phyloP scores from a whole-genome alignment of 768 basidiomycete species.

The Gloeostereum incarnatum region DNA sequence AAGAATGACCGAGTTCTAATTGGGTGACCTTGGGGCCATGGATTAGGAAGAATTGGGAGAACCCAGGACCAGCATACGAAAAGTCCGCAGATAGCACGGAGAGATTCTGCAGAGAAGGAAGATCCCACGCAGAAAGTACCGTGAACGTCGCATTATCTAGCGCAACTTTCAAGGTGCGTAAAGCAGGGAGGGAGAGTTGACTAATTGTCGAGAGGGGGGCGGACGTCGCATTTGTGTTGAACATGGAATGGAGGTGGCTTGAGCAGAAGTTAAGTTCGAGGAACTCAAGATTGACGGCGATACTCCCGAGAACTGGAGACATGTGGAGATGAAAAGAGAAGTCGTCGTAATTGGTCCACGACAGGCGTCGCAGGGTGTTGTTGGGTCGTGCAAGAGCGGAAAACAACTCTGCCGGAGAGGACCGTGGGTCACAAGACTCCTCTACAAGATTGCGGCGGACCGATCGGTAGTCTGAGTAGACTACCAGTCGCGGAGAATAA shows the following conservation, averaged over 20 bases:
- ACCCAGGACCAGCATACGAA: conserved; percentile 56
- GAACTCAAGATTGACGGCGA: conserved; percentile 50
- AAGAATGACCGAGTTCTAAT: conserved; percentile 67
- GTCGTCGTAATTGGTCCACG: conserved; percentile 70
- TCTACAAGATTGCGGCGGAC: conserved; percentile 47
- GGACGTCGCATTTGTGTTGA: conserved; percentile 5
- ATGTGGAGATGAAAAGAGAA: conserved; percentile 44
- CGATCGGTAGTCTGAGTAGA: conserved; percentile 57
- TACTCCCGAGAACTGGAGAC: conserved; percentile 40
- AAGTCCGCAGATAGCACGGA: conserved; percentile 67
- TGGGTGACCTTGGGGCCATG: conserved; percentile 56
- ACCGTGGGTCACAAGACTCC: conserved; percentile 30
- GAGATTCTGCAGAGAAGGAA: conserved; percentile 54
- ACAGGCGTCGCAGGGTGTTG: conserved; percentile 45
- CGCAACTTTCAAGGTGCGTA: conserved; percentile 61
- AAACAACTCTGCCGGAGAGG: conserved; percentile 49
- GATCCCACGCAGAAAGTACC: conserved; percentile 55
- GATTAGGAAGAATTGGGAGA: conserved; percentile 53
- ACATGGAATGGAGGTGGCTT: conserved; percentile 28
- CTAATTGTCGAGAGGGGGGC: conserved; percentile 10
- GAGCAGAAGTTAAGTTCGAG: conserved; percentile 58
- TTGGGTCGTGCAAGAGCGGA: conserved; percentile 46
- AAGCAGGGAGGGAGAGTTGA: conserved; percentile 45
- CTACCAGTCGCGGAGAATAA: conserved; percentile 46
- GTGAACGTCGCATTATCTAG: conserved; percentile 66